phyloP scores from a whole-genome alignment of 192 early-diverging fungal genomes.

The Linnemannia schmuckeri region DNA sequence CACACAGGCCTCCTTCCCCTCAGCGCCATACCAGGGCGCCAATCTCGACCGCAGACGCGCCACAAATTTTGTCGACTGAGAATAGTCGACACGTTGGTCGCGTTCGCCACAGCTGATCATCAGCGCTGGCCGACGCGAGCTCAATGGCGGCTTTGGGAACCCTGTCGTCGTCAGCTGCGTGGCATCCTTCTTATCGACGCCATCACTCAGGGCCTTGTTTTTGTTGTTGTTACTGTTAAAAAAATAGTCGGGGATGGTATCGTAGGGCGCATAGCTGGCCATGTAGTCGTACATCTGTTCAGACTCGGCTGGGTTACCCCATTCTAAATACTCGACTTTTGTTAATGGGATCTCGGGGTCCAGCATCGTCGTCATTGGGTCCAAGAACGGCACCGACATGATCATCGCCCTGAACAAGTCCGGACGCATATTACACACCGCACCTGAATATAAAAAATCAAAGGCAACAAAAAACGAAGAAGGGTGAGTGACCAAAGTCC shows the following conservation, averaged over 20 bases:
- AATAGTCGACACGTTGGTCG: conserved; percentile 86
- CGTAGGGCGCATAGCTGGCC: conserved; percentile 76
- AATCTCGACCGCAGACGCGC: conserved; percentile 70
- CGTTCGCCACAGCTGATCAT: conserved; percentile 82
- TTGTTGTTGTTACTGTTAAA: neutral
- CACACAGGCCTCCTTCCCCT: conserved; percentile 45
- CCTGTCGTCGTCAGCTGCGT: neutral
- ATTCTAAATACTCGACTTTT: conserved; percentile 79
- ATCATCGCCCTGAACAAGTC: conserved; percentile 83
- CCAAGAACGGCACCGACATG: conserved; percentile 87
- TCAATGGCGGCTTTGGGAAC: conserved; percentile 22
- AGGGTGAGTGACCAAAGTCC: neutral
- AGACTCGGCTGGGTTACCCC: conserved; percentile 77
- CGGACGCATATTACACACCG: conserved; percentile 62
- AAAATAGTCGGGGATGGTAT: conserved; percentile 62
- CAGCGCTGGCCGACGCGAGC: conserved; percentile 66
- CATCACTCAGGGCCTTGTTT: neutral
- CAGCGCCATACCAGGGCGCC: conserved; percentile 30
- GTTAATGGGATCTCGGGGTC: conserved; percentile 79
- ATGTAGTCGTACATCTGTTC: conserved; percentile 69
- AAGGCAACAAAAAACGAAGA: neutral
- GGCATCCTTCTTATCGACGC: neutral
- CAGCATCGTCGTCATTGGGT: conserved; percentile 89
- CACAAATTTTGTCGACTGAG: conserved; percentile 91
- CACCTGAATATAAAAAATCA: conserved; percentile 9